Conservation (phyloP, 495 filamentous ascomycete species). For the Penicillium nucicola region DNA sequence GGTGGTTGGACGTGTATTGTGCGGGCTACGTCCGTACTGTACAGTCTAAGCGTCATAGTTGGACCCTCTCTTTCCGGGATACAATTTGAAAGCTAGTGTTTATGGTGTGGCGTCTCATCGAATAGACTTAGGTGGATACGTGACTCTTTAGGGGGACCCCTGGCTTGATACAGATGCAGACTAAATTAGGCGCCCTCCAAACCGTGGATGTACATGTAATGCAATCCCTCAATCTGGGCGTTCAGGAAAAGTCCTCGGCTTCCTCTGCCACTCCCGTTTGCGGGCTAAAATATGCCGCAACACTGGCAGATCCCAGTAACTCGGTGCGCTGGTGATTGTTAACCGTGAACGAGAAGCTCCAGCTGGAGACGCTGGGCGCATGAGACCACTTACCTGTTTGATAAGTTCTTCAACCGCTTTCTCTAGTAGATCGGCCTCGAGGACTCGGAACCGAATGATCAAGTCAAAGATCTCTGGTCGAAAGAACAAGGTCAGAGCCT, state of each 20-base stretch:
- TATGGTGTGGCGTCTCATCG: conserved; percentile 1
- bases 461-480: conserved; percentile 37
- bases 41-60: conserved; percentile 2
- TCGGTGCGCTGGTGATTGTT: conserved; percentile 30
- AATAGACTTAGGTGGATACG: not conserved
- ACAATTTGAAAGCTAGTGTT: not conserved
- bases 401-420: conserved; percentile 51
- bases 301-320: conserved; percentile 41
- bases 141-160: not conserved
- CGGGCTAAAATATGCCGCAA: conserved; percentile 41
- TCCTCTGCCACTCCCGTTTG: conserved; percentile 34
- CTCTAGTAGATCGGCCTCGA: conserved; percentile 60
- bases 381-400: conserved; percentile 52
- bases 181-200: not conserved
- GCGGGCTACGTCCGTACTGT: too few relatives aligned
- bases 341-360: not conserved
- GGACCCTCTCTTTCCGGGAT: not conserved
- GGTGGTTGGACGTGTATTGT: too few relatives aligned
- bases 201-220: not conserved
- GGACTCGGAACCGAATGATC: conserved; percentile 48
- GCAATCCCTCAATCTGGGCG: not conserved
- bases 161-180: too few relatives aligned
- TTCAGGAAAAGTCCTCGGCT: conserved; percentile 46
- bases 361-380: not conserved
- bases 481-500: conserved; percentile 28